These are phyloP conservation scores for Sphagnum tenellum DNA, from an alignment of 225 moss, liverwort and hornwort species.

Conservation along the genomic window DNA sequence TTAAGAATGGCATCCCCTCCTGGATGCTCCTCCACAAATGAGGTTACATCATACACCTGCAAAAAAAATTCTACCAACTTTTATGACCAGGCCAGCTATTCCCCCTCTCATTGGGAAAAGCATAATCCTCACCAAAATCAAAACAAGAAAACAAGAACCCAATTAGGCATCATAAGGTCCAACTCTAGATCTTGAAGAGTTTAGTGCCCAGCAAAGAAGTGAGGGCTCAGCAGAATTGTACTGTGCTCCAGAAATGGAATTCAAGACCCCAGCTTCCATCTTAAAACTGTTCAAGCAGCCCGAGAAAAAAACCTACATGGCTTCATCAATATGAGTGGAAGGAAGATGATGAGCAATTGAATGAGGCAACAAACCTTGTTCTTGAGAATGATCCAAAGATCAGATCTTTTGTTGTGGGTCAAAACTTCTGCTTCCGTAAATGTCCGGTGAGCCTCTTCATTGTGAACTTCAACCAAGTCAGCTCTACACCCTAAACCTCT, in stretches of 20 bases:
- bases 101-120: not conserved
- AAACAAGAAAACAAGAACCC: not conserved
- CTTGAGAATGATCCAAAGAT: conserved; percentile 7
- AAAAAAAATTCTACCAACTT: not conserved
- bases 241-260: too few relatives aligned
- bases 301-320: too few relatives aligned
- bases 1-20: conserved; percentile 46
- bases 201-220: too few relatives aligned
- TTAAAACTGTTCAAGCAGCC: too few relatives aligned
- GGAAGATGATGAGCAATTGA: not conserved
- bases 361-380: conserved; percentile 3
- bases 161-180: too few relatives aligned
- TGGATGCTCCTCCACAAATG: conserved; percentile 56
- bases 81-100: not conserved
- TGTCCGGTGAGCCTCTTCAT: not conserved
- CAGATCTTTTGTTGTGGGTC: not conserved
- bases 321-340: not conserved
- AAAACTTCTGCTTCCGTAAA: conserved; percentile 2
- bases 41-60: conserved; percentile 56
- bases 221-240: too few relatives aligned
- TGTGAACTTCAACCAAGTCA: too few relatives aligned
- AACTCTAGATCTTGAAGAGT: too few relatives aligned
- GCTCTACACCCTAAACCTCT: too few relatives aligned
- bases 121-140: not conserved
- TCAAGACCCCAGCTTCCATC: too few relatives aligned